Percentiles rank a stretch among this genome's conserved stretches.
Conservation (phyloP, 2,329 filamentous ascomycete species). For the Lasiodiplodia gonubiensis region DNA sequence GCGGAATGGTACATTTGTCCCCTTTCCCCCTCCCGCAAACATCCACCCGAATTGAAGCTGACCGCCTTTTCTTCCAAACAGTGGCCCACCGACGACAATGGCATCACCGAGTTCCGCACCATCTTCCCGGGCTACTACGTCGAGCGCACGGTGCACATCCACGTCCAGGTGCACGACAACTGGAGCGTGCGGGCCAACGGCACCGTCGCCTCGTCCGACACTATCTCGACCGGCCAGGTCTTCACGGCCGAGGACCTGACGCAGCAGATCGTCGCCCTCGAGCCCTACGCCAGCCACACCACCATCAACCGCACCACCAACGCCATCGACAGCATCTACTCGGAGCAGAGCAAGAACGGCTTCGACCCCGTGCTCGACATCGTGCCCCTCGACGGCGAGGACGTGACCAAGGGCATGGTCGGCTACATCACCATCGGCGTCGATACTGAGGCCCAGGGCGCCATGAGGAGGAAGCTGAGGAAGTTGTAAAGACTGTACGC, state of each 20-base stretch:
- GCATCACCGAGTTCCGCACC: constrained; percentile 38
- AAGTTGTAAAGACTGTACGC: neutral
- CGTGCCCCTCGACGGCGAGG: constrained; percentile 6
- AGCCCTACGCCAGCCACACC: constrained; percentile 44
- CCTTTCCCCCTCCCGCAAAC: neutral
- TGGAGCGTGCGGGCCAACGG: constrained; percentile 39
- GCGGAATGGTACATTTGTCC: constrained; percentile 33
- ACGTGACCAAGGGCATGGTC: constrained; percentile 37
- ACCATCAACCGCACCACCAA: constrained; percentile 47
- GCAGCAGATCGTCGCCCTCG: constrained; percentile 42
- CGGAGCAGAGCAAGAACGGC: constrained; percentile 32
- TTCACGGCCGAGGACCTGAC: constrained; percentile 41
- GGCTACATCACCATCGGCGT: constrained; percentile 47
- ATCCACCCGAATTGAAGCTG: neutral
- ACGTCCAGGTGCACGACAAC: constrained; percentile 34
- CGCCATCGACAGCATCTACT: constrained; percentile 34
- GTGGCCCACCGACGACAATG: constrained; percentile 38
- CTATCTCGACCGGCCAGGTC: constrained; percentile 43
- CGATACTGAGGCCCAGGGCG: constrained; percentile 31
- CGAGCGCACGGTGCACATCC: constrained; percentile 36
- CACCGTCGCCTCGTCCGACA: constrained; percentile 38
- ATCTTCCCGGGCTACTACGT: constrained; percentile 37
- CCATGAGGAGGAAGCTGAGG: constrained; percentile 21
- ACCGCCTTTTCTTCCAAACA: neutral
- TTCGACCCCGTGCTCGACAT: constrained; percentile 36